Evolutionary conservation across 2,329 filamentous ascomycete genomes (phyloP).

Genomic region (Calonectria montana): DNA sequence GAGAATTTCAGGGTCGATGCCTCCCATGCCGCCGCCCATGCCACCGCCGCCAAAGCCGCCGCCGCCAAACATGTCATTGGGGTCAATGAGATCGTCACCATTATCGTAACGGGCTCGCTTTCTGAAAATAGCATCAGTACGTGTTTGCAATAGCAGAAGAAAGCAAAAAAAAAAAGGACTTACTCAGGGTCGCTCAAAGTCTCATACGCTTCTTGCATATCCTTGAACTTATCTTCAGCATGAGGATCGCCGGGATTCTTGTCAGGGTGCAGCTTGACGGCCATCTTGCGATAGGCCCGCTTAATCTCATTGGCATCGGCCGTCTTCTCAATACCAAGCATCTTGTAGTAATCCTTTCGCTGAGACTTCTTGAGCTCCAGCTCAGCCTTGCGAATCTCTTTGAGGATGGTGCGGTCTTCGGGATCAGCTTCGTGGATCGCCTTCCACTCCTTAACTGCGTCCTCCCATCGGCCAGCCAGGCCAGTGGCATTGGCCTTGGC

Average conservation of each 20-base stretch:
- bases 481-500: constrained; percentile 93
- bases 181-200: constrained; percentile 93
- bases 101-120: constrained; percentile 93
- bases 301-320: constrained; percentile 89
- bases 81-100: constrained; percentile 90
- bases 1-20: constrained; percentile 81
- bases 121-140: constrained; percentile 60
- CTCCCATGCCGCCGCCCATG: constrained; percentile 74
- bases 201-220: constrained; percentile 97
- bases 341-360: constrained; percentile 99
- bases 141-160: background rate
- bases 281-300: constrained; percentile 95
- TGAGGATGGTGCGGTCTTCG: constrained; percentile 80
- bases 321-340: constrained; percentile 88
- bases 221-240: constrained; percentile 95
- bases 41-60: constrained; percentile 75
- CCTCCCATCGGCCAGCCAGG: constrained; percentile 89
- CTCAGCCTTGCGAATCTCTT: constrained; percentile 90
- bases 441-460: constrained; percentile 90
- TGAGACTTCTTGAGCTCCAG: constrained; percentile 97
- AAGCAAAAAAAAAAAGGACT: constrained; percentile 59
- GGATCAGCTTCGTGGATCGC: constrained; percentile 85
- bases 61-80: constrained; percentile 84
- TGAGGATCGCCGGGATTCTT: constrained; percentile 91
- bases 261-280: constrained; percentile 94